Base-by-base conservation (phyloP, 352 stramenopile species). In the Globisporangium apiculatum region DNA sequence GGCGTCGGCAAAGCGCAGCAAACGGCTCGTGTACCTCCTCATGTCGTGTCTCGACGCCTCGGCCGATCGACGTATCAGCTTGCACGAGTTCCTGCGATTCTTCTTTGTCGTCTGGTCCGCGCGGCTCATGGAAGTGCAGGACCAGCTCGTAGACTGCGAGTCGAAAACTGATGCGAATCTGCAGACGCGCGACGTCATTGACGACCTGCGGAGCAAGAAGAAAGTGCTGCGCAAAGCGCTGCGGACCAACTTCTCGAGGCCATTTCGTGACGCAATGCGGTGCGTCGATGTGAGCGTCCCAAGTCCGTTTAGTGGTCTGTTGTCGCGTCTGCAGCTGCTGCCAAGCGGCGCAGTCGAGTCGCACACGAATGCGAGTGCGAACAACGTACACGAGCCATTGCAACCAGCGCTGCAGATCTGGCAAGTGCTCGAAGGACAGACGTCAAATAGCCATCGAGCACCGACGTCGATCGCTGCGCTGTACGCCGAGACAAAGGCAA, bases 71-170 rank as follows among this genome's bases (percentile, higher is more conserved):
- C 67, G 65, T 24, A 79, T 83, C 51, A 71, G 54, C 18, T 56
- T 67, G 42, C 62, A 75, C 31, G 73, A 83, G 48, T 80, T 81
- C 40, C 41, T 83, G 35, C 72, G 72, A 3, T 83, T 83, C 50
- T 76, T 83, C 52, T 83, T 79, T 41, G 61, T 78, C 55, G 63
- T 83, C 8, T 83, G 73, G 73, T 83, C 73, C n/a, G 61, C 61
- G 49, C 64, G 67, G 18, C 65, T 83, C 48, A 75, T 79, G 71
- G 61, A 76, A 45, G 65, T 79, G n/a, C 73, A 83, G 56, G 64
- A 83, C 38, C 62, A 78, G 54, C 60, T 79, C 31, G 49, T 68
- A 8, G 63, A 51, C 5, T 40, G 66, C 14, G 70, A 82, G 43
- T n/a, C 51, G 3, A 35, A 11, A 17, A 37, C 9, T 0, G 31